Evolutionary conservation across 1,284 basidiomycete species (phyloP).

Genomic region (Ceratobasidium sp.): DNA sequence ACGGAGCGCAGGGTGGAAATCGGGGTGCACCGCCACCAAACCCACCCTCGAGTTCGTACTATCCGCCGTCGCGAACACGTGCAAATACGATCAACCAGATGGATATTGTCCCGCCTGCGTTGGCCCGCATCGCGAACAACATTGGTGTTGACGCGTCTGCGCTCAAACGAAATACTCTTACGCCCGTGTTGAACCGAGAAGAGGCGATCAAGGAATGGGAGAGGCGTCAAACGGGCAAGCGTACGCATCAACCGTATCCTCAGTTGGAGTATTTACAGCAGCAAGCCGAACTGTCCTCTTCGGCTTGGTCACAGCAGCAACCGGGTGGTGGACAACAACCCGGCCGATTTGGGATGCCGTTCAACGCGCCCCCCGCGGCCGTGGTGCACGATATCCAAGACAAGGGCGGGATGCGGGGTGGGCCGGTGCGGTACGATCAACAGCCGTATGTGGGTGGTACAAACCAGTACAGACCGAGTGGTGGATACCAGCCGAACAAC

Average conservation of each 20-base stretch:
- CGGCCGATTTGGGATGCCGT: slow-evolving; percentile 75
- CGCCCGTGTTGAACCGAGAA: slow-evolving; percentile 88
- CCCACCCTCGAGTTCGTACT: slow-evolving; percentile 71
- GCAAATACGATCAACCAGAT: slow-evolving; percentile 90
- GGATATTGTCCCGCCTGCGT: slow-evolving; percentile 90
- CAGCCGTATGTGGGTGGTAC: slow-evolving; percentile 53
- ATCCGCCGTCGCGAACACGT: slow-evolving; percentile 71
- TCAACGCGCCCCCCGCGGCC: slow-evolving; percentile 65
- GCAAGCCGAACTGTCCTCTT: slow-evolving; percentile 82
- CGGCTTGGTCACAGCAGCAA: slow-evolving; percentile 57
- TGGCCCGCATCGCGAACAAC: slow-evolving; percentile 89
- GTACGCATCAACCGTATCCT: slow-evolving; percentile 71
- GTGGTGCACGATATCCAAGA: slow-evolving; percentile 43
- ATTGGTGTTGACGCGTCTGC: slow-evolving; percentile 80
- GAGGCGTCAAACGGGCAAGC: slow-evolving; percentile 76
- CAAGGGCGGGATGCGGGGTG: slow-evolving; percentile 61
- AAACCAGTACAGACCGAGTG: neutral
- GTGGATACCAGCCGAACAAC: slow-evolving; percentile 22
- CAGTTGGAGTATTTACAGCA: slow-evolving; percentile 91
- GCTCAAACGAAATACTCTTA: slow-evolving; percentile 80
- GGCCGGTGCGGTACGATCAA: slow-evolving; percentile 38
- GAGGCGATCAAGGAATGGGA: slow-evolving; percentile 93
- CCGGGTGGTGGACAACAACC: slow-evolving; percentile 50
- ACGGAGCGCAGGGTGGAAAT: slow-evolving; percentile 15
- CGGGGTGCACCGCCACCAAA: slow-evolving; percentile 47